phyloP scores from a whole-genome alignment of 106 monocot species.

The Dioscorea dumetorum region DNA sequence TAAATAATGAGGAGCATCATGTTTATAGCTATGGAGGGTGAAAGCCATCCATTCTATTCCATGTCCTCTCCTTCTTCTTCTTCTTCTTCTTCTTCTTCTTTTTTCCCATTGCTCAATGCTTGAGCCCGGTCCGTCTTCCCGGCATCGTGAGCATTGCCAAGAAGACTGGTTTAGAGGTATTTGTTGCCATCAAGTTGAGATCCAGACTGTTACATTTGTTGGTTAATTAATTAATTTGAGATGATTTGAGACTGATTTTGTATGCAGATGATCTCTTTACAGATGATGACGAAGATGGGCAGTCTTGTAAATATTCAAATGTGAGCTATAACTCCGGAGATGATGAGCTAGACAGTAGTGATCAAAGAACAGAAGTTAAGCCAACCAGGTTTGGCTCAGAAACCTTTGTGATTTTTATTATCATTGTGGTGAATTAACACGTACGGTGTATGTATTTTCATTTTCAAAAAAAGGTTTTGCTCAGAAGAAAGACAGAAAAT shows the following conservation, averaged over 20 bases:
- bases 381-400: background rate
- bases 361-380: background rate
- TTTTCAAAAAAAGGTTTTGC: constrained; percentile 34
- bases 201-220: too few species aligned
- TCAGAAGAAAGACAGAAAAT: constrained; percentile 14
- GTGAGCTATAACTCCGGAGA: constrained; percentile 52
- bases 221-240: too few species aligned
- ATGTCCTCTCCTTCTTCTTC: constrained; percentile 52
- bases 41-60: constrained; percentile 34
- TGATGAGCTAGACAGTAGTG: constrained; percentile 28
- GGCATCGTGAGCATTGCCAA: background rate
- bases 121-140: constrained; percentile 5
- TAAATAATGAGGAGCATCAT: constrained; percentile 7
- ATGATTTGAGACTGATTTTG: too few species aligned
- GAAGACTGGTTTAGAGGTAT: constrained; percentile 53
- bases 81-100: too few species aligned
- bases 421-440: too few species aligned
- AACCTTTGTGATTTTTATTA: background rate
- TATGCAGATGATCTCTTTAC: constrained; percentile 22
- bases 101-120: constrained; percentile 46
- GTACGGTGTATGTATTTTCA: too few species aligned
- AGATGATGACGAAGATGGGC: constrained; percentile 39
- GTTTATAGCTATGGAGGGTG: constrained; percentile 32
- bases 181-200: background rate
- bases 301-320: constrained; percentile 60